Base-by-base conservation (phyloP, 352 stramenopile genomes). In the Phytophthora lateralis region DNA sequence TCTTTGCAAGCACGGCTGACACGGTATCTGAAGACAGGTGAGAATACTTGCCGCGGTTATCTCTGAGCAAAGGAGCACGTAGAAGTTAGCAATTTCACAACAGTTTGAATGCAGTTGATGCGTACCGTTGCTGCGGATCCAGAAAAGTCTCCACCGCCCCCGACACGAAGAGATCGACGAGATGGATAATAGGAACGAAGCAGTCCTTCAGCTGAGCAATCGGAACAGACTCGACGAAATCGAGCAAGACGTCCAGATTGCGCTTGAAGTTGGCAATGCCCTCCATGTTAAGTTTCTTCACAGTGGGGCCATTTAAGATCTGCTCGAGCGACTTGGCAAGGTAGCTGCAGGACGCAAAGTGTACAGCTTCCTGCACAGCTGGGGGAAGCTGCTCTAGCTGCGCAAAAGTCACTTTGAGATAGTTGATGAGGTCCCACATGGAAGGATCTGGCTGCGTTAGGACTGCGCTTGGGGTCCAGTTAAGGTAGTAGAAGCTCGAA, bases 381-480 rank as follows among this genome's bases (percentile, higher is more conserved):
- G 65, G 66, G 4, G 85, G 85, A 9, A 93, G 72, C 34, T 80
- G 77, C 9, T 61, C 57, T 4, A 93, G 55, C 45, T 91, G 81
- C 3, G 80, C 72, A 39, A 93, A 91, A 8, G 85, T 90, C 3
- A 90, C 81, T 55, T 86, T 85, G n/a, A 93, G 76, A 53, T 93
- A 91, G 63, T 88, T 91, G 71, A 93, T 91, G 12, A 91, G 66
- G 54, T 93, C 85, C 79, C 81, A 91, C 82, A 93, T 90, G 38
- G 75, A 81, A 49, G 82, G 82, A 55, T 93, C 79, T 1, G 85
- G 80, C 42, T 91, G 81, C 0, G 80, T 73, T 7, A 83, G 75
- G 5, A 82, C 62, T 12, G 85, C 72, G 9, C 64, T 73, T 6
- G 85, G 78, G 2, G 70, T 78, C 85, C 85, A 93, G 54, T 93